Evolutionary conservation across 495 filamentous ascomycete species (phyloP), one percentile per base, ranked within the genome.

Genomic region (Penicillium silybi): DNA sequence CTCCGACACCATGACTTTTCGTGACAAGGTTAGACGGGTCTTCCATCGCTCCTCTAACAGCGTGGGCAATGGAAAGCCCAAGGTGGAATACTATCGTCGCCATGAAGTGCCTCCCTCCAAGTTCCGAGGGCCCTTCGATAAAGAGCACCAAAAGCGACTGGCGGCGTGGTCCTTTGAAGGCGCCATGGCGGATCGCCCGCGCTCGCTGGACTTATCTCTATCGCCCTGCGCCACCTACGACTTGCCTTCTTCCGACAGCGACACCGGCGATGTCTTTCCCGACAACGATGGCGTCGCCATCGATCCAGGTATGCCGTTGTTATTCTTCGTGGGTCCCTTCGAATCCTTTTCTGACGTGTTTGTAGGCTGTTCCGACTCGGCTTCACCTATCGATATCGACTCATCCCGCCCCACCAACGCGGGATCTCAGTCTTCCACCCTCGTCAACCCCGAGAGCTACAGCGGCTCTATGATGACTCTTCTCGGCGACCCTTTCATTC

Each of bases 61-160:
- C 50, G 44, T 69, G 64, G 41, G 51, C 17, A 63, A 63, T 55
- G 60, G 63, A 26, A 72, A 54, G 29, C 63, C 71, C 59, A 79
- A 78, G 50, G 66, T 77, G 45, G 73, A 78, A 62, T 77, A 78
- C 54, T 80, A 81, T 56, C 67, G 69, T 42, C 76, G 74, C 27
- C 55, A 68, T 53, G 78, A 80, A 53, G 65, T 75, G 29, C 78
- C 78, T 2, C 71, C 67, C 10, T 77, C 78, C 18, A 81, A 81
- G 46, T 81, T 80, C 49, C 66, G 66, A 2, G 78, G 77, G 4
- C 77, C 78, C 0, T 78, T 76, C 55, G 75, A 81, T 55, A 71
- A 66, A 43, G 71, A 71, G 52, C 78, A 81, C 53, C 74, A 77
- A 57, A 71, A 73, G 25, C 65, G 62, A 26, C 50, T 81, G 47